Evolutionary conservation across 768 basidiomycete species (phyloP).

Genomic region (Flagelloscypha sp.): DNA sequence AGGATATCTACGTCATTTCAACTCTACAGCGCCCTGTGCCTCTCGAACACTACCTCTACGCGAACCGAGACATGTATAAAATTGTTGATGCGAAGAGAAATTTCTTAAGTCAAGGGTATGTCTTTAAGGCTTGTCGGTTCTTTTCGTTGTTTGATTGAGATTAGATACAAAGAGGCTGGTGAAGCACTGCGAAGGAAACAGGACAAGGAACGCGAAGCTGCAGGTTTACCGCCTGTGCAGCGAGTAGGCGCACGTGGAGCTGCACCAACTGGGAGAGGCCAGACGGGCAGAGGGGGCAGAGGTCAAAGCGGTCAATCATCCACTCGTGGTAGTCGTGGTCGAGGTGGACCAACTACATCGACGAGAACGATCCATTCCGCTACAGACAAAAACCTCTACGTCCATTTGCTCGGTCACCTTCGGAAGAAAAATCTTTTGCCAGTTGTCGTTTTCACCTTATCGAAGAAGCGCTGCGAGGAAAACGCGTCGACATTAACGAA

Average conservation of each 20-base stretch:
- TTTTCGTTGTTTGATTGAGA: slow-evolving; percentile 3
- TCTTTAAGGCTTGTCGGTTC: slow-evolving; percentile 3
- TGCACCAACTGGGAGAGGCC: slow-evolving; percentile 45
- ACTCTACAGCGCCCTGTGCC: slow-evolving; percentile 95
- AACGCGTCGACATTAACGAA: slow-evolving; percentile 87
- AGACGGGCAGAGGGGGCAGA: slow-evolving; percentile 43
- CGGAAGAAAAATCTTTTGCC: slow-evolving; percentile 83
- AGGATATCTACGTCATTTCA: slow-evolving; percentile 98
- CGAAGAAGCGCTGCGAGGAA: slow-evolving; percentile 95
- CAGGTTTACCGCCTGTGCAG: slow-evolving; percentile 81
- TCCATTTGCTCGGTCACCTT: slow-evolving; percentile 81
- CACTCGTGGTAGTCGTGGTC: slow-evolving; percentile 28
- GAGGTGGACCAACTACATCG: slow-evolving; percentile 34
- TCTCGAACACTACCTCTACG: slow-evolving; percentile 93
- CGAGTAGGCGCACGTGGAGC: slow-evolving; percentile 75
- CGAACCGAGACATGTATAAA: slow-evolving; percentile 87
- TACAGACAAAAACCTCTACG: slow-evolving; percentile 86
- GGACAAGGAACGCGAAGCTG: slow-evolving; percentile 96
- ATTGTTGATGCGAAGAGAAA: slow-evolving; percentile 78
- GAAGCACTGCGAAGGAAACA: slow-evolving; percentile 90
- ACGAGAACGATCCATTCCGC: slow-evolving; percentile 56
- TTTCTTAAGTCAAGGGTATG: slow-evolving; percentile 66
- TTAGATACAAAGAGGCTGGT: slow-evolving; percentile 82
- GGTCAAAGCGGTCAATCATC: slow-evolving; percentile 23
- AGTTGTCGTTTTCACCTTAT: slow-evolving; percentile 94